These are phyloP conservation scores for Picochlorum sp. DNA, from an alignment of 139 green algal species.

Conservation along the genomic window DNA sequence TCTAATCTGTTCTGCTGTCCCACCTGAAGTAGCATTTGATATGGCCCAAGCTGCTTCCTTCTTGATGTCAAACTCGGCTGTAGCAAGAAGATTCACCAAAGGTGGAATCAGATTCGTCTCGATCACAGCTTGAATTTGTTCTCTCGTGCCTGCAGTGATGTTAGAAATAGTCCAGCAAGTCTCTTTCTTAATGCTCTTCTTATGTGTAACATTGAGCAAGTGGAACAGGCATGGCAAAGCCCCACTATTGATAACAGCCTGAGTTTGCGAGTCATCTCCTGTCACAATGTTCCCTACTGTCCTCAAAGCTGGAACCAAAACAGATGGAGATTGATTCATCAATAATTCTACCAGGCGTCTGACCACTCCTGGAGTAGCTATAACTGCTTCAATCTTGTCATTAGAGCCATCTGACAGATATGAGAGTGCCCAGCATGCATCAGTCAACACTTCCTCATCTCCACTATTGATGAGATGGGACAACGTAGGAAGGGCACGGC, in stretches of 20 bases:
- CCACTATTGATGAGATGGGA: conserved; percentile 77
- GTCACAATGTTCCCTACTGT: conserved; percentile 99
- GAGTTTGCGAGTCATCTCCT: conserved; percentile 93
- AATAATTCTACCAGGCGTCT: conserved; percentile 82
- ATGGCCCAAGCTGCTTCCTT: conserved; percentile 99
- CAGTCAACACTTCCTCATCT: conserved; percentile 74
- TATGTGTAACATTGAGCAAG: conserved; percentile 83
- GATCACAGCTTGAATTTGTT: conserved; percentile 96
- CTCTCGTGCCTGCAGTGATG: conserved; percentile 97
- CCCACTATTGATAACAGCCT: conserved; percentile 96
- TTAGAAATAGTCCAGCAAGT: conserved; percentile 99
- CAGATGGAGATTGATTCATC: conserved; percentile 41
- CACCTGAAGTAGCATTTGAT: conserved; percentile 93
- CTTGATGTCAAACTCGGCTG: conserved; percentile 98
- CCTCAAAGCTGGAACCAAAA: conserved; percentile 93
- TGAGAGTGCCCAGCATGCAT: conserved; percentile 97
- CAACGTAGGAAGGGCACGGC: conserved; percentile 79
- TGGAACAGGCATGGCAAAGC: conserved; percentile 86
- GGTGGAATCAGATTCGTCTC: conserved; percentile 82
- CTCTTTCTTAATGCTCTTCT: conserved; percentile 99
- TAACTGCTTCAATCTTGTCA: conserved; percentile 98
- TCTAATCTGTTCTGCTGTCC: conserved; percentile 69
- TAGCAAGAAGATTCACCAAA: conserved; percentile 73
- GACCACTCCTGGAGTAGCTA: conserved; percentile 80
- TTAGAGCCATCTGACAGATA: conserved; percentile 98